Percentiles rank a stretch among this genome's conserved stretches.
phyloP scores from a whole-genome alignment of 192 early-diverging fungal species.

The Powellomyces hirtus region DNA sequence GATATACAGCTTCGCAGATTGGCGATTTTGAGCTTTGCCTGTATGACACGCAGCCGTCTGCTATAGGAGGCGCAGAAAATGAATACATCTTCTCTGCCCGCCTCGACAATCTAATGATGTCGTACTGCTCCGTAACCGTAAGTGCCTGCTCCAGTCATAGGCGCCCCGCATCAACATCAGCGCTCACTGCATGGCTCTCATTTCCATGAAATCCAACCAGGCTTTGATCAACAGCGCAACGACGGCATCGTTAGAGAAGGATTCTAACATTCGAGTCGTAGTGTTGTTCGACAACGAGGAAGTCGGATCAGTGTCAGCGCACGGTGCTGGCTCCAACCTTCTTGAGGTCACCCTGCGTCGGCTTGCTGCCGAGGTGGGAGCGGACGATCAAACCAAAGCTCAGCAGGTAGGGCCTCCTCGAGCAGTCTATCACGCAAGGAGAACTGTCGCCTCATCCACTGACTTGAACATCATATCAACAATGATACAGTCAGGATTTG shows the following conservation, averaged over 20 bases:
- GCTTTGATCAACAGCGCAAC: conserved; percentile 58
- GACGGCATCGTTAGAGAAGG: conserved; percentile 46
- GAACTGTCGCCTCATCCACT: no score
- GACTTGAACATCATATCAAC: no score
- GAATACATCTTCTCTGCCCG: conserved; percentile 94
- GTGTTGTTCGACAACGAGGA: conserved; percentile 99
- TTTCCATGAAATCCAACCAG: no score
- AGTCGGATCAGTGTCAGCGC: conserved; percentile 86
- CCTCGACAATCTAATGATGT: conserved; percentile 95
- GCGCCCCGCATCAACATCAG: conserved; percentile 31
- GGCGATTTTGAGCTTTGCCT: conserved; percentile 97
- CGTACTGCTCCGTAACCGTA: conserved; percentile 76
- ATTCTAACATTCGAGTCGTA: conserved; percentile 78
- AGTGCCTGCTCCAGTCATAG: conserved; percentile 28
- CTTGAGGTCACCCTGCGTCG: conserved; percentile 46
- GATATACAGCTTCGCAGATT: conserved; percentile 63
- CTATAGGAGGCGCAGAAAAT: conserved; percentile 84
- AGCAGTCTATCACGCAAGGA: no score
- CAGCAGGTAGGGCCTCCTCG: no score
- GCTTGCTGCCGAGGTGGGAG: conserved; percentile 30
- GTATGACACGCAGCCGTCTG: conserved; percentile 89
- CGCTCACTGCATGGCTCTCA: no score
- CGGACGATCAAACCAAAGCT: neutral
- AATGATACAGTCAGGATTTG: conserved; percentile 59
- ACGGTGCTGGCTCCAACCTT: conserved; percentile 92